phyloP scores from a whole-genome alignment of 2,329 filamentous ascomycete species.

The Talaromyces sp. region DNA sequence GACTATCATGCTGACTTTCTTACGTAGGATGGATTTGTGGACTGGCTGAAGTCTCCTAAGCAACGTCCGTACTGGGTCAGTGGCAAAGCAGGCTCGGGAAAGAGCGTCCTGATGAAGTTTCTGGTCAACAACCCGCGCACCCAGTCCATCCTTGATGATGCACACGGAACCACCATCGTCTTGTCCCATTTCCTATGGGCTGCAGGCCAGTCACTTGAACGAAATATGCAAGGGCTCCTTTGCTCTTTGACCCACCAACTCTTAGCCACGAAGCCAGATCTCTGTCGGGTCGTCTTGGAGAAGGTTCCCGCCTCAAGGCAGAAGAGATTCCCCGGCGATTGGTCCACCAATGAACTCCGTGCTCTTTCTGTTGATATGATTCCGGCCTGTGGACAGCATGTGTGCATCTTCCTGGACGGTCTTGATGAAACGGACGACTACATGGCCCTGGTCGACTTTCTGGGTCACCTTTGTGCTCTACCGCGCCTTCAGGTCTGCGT shows the following conservation, averaged over 20 bases:
- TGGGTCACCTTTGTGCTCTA: background rate
- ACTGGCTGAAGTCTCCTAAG: background rate
- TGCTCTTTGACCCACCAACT: conserved; percentile 7
- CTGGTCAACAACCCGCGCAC: conserved; percentile 13
- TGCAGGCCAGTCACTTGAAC: conserved; percentile 7
- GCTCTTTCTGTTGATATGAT: background rate
- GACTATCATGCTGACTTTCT: background rate
- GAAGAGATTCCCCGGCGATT: conserved; percentile 1
- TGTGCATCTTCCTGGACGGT: conserved; percentile 12
- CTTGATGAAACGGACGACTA: conserved; percentile 4
- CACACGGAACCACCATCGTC: background rate
- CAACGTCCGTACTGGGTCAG: conserved; percentile 15
- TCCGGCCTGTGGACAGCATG: background rate
- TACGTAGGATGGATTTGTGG: background rate
- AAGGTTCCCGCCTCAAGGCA: background rate
- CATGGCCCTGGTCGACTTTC: background rate
- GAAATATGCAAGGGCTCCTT: conserved; percentile 9
- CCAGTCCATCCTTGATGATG: conserved; percentile 1
- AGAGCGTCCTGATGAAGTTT: conserved; percentile 20
- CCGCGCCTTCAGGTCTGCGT: conserved; percentile 4
- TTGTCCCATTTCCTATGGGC: conserved; percentile 15
- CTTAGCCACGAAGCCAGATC: background rate
- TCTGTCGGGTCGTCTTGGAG: background rate
- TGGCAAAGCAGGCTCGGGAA: conserved; percentile 24
- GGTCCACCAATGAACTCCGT: background rate